Evolutionary conservation across 2,329 filamentous ascomycete genomes (phyloP), one percentile per base, ranked within the genome.

Genomic region (Penicillium corylophilum): DNA sequence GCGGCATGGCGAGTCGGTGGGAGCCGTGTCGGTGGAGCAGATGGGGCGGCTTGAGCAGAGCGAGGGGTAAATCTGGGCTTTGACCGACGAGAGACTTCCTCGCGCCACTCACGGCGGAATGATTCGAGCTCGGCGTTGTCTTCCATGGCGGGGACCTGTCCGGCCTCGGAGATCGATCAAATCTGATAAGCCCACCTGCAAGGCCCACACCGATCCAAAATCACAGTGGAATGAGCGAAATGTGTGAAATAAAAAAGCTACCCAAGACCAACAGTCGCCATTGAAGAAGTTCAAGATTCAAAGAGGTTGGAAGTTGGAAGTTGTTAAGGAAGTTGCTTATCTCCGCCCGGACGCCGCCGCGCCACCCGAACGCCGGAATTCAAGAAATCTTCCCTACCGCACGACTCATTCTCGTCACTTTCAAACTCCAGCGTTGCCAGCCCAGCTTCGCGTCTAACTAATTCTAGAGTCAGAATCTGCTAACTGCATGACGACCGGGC

Each of bases 91-190:
- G 77, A 74, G 6, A 95, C 88, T 69, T 96, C 92, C 61, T 90
- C 87, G 53, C 84, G 84, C 92, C 92, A 96, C 78, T 90, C 82
- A 65, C 84, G 82, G 59, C 93, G 86, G 74, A 96, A 96, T 41
- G 82, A 86, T 71, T 95, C 90, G 54, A 96, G 82, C 71, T 95
- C 91, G 45, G 86, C 80, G 68, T 83, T 80, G 59, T 76, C 71
- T 31, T 64, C 68, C 73, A 75, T 76, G 39, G 53, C 67, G 52
- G 53, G 48, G 46, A 7, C 26, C 23, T 16, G 64, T 55, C 61
- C 59, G 60, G 60, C 53, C 43, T 63, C 60, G 56, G 58, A 63
- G 53, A 62, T 60, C 52, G 46, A 55, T 59, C 48, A 51, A 26
- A 56, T 58, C 60, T 61, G 61, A 64, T 63, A 64, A 64, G 61